Evolutionary conservation across 345 rosid species (phyloP).

Genomic region (Clarkia xantiana): DNA sequence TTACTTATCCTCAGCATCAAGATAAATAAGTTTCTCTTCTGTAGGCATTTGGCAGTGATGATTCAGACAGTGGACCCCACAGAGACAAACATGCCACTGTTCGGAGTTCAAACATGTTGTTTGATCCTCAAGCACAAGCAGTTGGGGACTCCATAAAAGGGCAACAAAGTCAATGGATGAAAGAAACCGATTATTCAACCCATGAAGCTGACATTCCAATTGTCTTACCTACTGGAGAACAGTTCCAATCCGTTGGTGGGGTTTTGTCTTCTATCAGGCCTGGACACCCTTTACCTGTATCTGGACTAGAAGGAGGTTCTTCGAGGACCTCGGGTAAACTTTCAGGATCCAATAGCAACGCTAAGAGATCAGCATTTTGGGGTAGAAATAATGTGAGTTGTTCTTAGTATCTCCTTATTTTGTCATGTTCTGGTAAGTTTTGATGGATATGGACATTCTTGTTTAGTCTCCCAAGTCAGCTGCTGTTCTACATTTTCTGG

Average conservation of each 20-base stretch:
- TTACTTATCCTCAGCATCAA: background rate
- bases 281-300: conserved; percentile 32
- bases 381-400: conserved; percentile 77
- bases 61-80: conserved; percentile 65
- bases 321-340: conserved; percentile 50
- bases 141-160: conserved; percentile 28
- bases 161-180: conserved; percentile 40
- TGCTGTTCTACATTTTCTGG: too few relatives aligned
- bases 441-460: too few relatives aligned
- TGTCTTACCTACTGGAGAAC: conserved; percentile 43
- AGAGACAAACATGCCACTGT: conserved; percentile 27
- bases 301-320: conserved; percentile 45
- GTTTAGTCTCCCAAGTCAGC: too few relatives aligned
- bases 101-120: conserved; percentile 29
- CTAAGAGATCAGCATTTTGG: conserved; percentile 76
- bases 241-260: conserved; percentile 66
- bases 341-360: conserved; percentile 39
- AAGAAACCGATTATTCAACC: conserved; percentile 34
- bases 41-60: conserved; percentile 83
- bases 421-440: background rate
- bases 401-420: background rate
- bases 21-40: background rate
- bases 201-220: conserved; percentile 31
- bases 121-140: conserved; percentile 24
- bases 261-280: conserved; percentile 48